Percentiles rank a stretch among this genome's conserved stretches.
These are phyloP conservation scores for Isabelozyma rhagii DNA, from an alignment of 805 yeast species.

Conservation along the genomic window DNA sequence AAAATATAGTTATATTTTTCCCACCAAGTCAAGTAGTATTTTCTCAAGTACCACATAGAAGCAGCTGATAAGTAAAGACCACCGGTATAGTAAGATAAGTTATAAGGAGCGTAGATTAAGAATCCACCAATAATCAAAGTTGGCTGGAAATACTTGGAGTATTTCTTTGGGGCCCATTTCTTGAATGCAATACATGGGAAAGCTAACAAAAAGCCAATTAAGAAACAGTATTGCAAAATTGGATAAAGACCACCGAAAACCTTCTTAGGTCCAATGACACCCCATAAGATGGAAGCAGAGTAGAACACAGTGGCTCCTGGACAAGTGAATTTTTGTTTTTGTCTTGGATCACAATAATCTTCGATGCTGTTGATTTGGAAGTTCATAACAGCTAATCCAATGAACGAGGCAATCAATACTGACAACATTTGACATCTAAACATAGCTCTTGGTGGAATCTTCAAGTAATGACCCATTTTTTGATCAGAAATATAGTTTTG, in stretches of 20 bases:
- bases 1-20: slow-evolving; percentile 33
- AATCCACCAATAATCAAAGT: slow-evolving; percentile 31
- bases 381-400: slow-evolving; percentile 24
- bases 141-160: slow-evolving; percentile 29
- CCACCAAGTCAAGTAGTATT: slow-evolving; percentile 30
- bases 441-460: slow-evolving; percentile 56
- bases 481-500: slow-evolving; percentile 51
- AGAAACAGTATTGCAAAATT: slow-evolving; percentile 29
- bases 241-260: slow-evolving; percentile 33
- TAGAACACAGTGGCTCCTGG: slow-evolving; percentile 34
- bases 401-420: slow-evolving; percentile 19
- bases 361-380: slow-evolving; percentile 28
- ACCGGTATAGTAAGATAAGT: slow-evolving; percentile 26
- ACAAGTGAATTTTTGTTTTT: slow-evolving; percentile 42
- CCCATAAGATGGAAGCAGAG: slow-evolving; percentile 63
- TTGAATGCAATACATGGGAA: slow-evolving; percentile 14
- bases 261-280: slow-evolving; percentile 51
- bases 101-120: slow-evolving; percentile 29
- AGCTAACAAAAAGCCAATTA: slow-evolving; percentile 28
- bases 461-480: slow-evolving; percentile 62
- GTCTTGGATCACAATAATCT: slow-evolving; percentile 39
- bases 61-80: slow-evolving; percentile 23
- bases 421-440: slow-evolving; percentile 39
- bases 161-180: slow-evolving; percentile 12
- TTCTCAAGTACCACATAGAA: slow-evolving; percentile 28